These are phyloP conservation scores for Ophiocordyceps camponoti-rufipedis DNA, from an alignment of 2,329 filamentous ascomycete genomes.

Conservation along the genomic window DNA sequence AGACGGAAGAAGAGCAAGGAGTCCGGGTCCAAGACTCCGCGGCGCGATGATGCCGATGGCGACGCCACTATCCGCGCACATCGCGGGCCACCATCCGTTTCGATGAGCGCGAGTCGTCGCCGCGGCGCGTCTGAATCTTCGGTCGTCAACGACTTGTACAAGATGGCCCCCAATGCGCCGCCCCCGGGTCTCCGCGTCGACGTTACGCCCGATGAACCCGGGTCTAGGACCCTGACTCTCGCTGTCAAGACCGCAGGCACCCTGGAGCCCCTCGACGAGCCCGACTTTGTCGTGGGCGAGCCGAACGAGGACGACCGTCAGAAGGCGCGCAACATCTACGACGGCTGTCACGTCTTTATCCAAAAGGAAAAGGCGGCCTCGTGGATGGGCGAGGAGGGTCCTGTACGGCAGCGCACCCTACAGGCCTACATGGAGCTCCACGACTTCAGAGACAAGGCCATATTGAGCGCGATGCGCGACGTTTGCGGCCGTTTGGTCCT, in stretches of 20 bases:
- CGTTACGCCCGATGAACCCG: slow-evolving; percentile 18
- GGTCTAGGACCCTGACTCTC: slow-evolving; percentile 12
- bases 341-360: slow-evolving; percentile 68
- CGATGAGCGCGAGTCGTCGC: slow-evolving; percentile 15
- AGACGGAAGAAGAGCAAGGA: slow-evolving; percentile 2
- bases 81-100: slow-evolving; percentile 22
- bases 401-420: slow-evolving; percentile 37
- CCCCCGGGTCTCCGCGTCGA: slow-evolving; percentile 27
- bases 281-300: slow-evolving; percentile 37
- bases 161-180: slow-evolving; percentile 21
- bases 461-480: slow-evolving; percentile 59
- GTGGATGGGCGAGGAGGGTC: slow-evolving; percentile 67
- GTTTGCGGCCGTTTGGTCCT: slow-evolving; percentile 70
- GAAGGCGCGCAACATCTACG: slow-evolving; percentile 67
- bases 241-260: slow-evolving; percentile 14
- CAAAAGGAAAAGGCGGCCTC: slow-evolving; percentile 64
- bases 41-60: slow-evolving; percentile 3
- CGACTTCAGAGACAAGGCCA: slow-evolving; percentile 66
- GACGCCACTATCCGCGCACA: slow-evolving; percentile 12
- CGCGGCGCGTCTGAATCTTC: slow-evolving; percentile 16
- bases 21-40: neutral
- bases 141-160: slow-evolving; percentile 15
- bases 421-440: slow-evolving; percentile 84
- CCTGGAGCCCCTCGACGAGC: slow-evolving; percentile 33
- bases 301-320: slow-evolving; percentile 52